A percentile compares a stretch with the other conserved stretches of the same genome.
phyloP scores from a whole-genome alignment of 2,329 filamentous ascomycete species.

The Xylaria polymorpha region DNA sequence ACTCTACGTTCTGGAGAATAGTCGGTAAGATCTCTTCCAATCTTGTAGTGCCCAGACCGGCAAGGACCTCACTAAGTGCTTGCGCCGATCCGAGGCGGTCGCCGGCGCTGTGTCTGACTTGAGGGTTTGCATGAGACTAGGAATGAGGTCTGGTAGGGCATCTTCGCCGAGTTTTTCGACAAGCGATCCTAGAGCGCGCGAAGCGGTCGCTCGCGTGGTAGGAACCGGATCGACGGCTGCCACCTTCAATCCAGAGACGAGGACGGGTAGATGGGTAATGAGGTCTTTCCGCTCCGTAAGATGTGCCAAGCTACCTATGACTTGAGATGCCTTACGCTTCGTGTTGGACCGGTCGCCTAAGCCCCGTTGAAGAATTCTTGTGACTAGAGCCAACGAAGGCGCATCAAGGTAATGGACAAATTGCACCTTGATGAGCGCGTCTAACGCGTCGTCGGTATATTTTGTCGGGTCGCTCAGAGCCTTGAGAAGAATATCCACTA shows the following conservation, averaged over 20 bases:
- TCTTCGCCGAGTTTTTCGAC: slow-evolving; percentile 98
- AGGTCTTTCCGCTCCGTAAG: slow-evolving; percentile 96
- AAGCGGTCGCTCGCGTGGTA: slow-evolving; percentile 94
- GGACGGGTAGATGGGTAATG: slow-evolving; percentile 86
- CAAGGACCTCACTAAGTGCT: slow-evolving; percentile 94
- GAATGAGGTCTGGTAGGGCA: slow-evolving; percentile 94
- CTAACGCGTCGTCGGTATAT: slow-evolving; percentile 93
- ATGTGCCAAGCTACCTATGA: slow-evolving; percentile 97
- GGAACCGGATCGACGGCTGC: slow-evolving; percentile 96
- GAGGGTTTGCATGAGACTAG: slow-evolving; percentile 95
- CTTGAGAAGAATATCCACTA: slow-evolving; percentile 92
- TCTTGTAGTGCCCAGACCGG: slow-evolving; percentile 89
- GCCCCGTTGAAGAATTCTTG: slow-evolving; percentile 93
- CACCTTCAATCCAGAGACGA: slow-evolving; percentile 88
- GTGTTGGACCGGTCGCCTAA: slow-evolving; percentile 91
- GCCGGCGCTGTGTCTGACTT: slow-evolving; percentile 95
- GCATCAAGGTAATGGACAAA: slow-evolving; percentile 99
- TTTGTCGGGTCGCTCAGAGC: slow-evolving; percentile 97
- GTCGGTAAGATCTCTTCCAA: slow-evolving; percentile 96
- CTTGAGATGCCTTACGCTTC: slow-evolving; percentile 95
- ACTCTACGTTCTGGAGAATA: slow-evolving; percentile 95
- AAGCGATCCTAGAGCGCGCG: slow-evolving; percentile 94
- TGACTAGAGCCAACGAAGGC: slow-evolving; percentile 92
- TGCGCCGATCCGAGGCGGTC: slow-evolving; percentile 96
- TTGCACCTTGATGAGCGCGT: slow-evolving; percentile 95